Percentiles rank a stretch among this genome's conserved stretches.
Evolutionary conservation across 495 filamentous ascomycete genomes (phyloP).

Genomic region (Podospora comata): DNA sequence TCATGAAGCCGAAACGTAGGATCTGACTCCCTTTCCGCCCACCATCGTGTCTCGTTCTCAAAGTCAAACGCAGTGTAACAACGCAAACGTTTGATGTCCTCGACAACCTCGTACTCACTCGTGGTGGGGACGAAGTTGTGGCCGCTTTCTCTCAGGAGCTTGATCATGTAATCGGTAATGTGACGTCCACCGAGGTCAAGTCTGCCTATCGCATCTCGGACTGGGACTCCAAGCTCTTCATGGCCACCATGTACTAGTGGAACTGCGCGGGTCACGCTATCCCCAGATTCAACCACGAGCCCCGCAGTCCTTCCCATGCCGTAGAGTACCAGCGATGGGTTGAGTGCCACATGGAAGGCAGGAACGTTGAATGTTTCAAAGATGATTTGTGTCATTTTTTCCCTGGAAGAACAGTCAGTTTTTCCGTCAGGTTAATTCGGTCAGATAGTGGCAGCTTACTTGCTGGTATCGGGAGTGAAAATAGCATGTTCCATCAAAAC

Average conservation of each 20-base stretch:
- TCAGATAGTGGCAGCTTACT: too few relatives aligned
- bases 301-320: slow-evolving; percentile 99
- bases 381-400: slow-evolving; percentile 99
- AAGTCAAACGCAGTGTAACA: slow-evolving; percentile 99
- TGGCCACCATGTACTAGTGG: slow-evolving; percentile 95
- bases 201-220: slow-evolving; percentile 98
- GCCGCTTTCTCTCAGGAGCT: slow-evolving; percentile 97
- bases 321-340: slow-evolving; percentile 98
- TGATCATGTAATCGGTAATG: slow-evolving; percentile 99
- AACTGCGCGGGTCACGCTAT: slow-evolving; percentile 99
- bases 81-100: slow-evolving; percentile 99
- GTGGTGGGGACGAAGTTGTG: slow-evolving; percentile 96
- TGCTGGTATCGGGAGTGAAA: slow-evolving; percentile 99
- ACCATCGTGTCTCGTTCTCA: slow-evolving; percentile 99
- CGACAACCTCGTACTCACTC: slow-evolving; percentile 99
- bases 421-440: too few relatives aligned
- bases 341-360: slow-evolving; percentile 99
- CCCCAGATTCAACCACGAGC: slow-evolving; percentile 99
- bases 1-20: slow-evolving; percentile 70
- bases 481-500: slow-evolving; percentile 98
- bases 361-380: slow-evolving; percentile 99
- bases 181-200: slow-evolving; percentile 99
- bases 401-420: slow-evolving; percentile 42
- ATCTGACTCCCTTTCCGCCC: slow-evolving; percentile 62
- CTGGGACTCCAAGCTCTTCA: slow-evolving; percentile 54